Evolutionary conservation across 805 yeast species (phyloP).

Genomic region (Priceomyces medius): DNA sequence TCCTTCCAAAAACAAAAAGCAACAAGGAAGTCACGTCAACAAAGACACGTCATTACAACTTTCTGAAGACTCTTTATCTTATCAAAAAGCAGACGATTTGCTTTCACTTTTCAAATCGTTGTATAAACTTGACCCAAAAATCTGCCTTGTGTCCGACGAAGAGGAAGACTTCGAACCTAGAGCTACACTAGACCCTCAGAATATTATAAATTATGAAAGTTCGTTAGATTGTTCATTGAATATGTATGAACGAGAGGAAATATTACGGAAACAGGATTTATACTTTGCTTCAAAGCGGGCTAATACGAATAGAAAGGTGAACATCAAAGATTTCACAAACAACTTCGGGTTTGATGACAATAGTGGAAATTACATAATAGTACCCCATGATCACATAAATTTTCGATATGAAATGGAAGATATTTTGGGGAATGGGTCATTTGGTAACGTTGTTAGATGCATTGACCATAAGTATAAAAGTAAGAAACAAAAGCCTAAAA

Average conservation of each 20-base stretch:
- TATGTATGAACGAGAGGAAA: constrained; percentile 61
- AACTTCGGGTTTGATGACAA: constrained; percentile 76
- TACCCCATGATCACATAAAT: constrained; percentile 67
- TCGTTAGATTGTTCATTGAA: constrained; percentile 28
- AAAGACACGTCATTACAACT: neutral
- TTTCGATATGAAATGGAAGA: constrained; percentile 65
- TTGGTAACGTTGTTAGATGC: constrained; percentile 75
- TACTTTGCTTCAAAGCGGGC: constrained; percentile 55
- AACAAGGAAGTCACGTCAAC: neutral
- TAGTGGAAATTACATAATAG: constrained; percentile 57
- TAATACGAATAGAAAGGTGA: constrained; percentile 22
- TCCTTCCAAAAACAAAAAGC: constrained; percentile 4
- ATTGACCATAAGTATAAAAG: constrained; percentile 54
- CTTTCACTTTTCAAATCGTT: constrained; percentile 22
- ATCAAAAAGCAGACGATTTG: constrained; percentile 12
- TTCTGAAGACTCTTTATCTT: neutral
- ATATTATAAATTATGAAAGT: constrained; percentile 3
- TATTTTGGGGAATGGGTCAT: constrained; percentile 73
- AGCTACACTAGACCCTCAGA: constrained; percentile 3
- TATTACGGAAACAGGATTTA: constrained; percentile 47
- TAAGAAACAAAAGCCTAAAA: constrained; percentile 22
- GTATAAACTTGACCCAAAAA: constrained; percentile 23
- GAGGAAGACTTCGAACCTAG: neutral
- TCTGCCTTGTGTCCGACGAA: constrained; percentile 19
- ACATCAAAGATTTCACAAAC: constrained; percentile 36